These are phyloP conservation scores for Teunomyces stri DNA, from an alignment of 805 yeast species.

Conservation along the genomic window DNA sequence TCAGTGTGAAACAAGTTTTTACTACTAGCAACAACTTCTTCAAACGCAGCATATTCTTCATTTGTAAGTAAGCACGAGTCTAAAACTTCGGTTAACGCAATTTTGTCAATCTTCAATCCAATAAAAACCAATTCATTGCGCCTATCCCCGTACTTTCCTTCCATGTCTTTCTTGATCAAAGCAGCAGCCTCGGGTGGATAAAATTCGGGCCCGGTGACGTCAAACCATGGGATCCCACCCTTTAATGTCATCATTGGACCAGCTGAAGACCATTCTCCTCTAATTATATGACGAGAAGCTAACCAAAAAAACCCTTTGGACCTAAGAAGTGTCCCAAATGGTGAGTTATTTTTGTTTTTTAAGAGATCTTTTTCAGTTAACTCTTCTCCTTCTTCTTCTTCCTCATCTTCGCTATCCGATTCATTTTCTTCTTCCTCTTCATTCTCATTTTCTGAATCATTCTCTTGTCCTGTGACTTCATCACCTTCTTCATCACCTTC, in stretches of 20 bases:
- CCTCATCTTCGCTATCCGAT: constrained; percentile 8
- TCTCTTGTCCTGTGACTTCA: constrained; percentile 8
- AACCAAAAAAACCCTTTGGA: constrained; percentile 48
- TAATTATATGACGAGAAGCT: constrained; percentile 37
- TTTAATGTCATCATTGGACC: constrained; percentile 40
- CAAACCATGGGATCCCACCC: constrained; percentile 46
- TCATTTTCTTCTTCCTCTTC: constrained; percentile 9
- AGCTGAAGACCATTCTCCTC: constrained; percentile 47
- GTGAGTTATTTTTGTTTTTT: constrained; percentile 32
- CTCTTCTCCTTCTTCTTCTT: constrained; percentile 11
- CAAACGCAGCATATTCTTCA: constrained; percentile 30
- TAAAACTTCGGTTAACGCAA: constrained; percentile 24
- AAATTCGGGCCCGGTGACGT: constrained; percentile 28
- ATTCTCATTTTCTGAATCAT: constrained; percentile 14
- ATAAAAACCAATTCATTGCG: constrained; percentile 47
- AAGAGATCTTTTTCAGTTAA: constrained; percentile 24
- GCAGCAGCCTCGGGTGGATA: constrained; percentile 31
- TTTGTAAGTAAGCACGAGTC: constrained; percentile 41
- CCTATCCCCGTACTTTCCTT: constrained; percentile 42
- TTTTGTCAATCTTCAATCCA: constrained; percentile 34
- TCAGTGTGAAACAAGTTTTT: constrained; percentile 30
- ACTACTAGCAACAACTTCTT: constrained; percentile 22
- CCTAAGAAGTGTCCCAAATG: constrained; percentile 36
- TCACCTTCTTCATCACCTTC: constrained; percentile 10
- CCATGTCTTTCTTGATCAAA: constrained; percentile 33